Evolutionary conservation across 495 filamentous ascomycete species (phyloP).

Genomic region (Daldinia bambusicola): DNA sequence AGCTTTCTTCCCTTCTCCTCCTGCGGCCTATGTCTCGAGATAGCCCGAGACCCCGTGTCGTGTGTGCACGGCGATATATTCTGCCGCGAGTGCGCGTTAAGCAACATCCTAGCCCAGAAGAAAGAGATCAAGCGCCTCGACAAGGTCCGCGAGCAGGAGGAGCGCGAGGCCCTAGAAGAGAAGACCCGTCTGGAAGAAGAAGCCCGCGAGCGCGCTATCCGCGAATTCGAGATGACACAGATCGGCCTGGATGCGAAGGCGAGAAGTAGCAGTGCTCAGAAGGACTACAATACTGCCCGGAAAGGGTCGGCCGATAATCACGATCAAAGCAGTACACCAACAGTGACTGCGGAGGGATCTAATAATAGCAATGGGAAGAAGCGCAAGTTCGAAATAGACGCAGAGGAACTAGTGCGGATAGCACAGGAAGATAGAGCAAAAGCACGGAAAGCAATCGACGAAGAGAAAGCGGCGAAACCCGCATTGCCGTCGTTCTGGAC

Average conservation of each 20-base stretch:
- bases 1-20: constrained; percentile 93
- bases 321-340: background rate
- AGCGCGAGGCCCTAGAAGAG: constrained; percentile 65
- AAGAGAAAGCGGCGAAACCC: constrained; percentile 79
- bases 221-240: constrained; percentile 73
- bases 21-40: constrained; percentile 88
- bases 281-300: constrained; percentile 47
- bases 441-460: constrained; percentile 72
- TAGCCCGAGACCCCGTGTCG: constrained; percentile 81
- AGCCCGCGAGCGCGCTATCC: constrained; percentile 65
- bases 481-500: constrained; percentile 96
- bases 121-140: constrained; percentile 91
- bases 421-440: constrained; percentile 75
- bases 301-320: background rate
- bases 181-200: constrained; percentile 65
- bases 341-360: constrained; percentile 2
- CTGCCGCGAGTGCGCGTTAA: constrained; percentile 93
- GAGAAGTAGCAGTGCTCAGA: constrained; percentile 4
- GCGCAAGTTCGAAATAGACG: constrained; percentile 85
- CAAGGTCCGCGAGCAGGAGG: constrained; percentile 68
- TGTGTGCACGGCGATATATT: constrained; percentile 88
- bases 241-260: constrained; percentile 73
- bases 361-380: constrained; percentile 53
- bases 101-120: constrained; percentile 87
- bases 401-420: constrained; percentile 78